These are phyloP conservation scores for Actinidia polygama DNA, from an alignment of 179 eudicot species.

Conservation along the genomic window DNA sequence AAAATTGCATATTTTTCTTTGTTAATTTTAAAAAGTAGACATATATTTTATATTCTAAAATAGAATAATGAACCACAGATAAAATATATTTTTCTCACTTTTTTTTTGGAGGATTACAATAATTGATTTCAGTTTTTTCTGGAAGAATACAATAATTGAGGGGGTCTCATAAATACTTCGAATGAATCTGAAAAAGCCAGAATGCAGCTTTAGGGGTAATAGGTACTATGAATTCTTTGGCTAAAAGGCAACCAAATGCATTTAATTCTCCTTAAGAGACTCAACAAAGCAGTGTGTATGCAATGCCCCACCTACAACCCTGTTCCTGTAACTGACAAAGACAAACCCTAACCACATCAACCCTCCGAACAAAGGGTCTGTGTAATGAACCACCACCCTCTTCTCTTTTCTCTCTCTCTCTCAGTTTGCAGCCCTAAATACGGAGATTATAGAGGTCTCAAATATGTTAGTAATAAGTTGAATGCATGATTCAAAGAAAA, in stretches of 20 bases:
- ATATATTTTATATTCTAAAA: no score
- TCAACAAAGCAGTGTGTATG: constrained; percentile 23
- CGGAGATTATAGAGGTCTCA: no score
- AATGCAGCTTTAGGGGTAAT: constrained; percentile 39
- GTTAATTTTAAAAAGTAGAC: no score
- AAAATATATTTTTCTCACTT: no score
- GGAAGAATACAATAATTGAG: constrained; percentile 39
- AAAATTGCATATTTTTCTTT: no score
- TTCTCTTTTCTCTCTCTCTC: no score
- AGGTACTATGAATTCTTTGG: constrained; percentile 43
- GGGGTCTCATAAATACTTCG: constrained; percentile 46
- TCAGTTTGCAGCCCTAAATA: no score
- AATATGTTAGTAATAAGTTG: no score
- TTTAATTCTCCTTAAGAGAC: constrained; percentile 48
- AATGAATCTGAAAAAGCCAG: constrained; percentile 50
- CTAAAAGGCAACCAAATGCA: constrained; percentile 33
- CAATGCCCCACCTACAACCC: constrained; percentile 20
- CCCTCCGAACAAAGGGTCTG: neutral
- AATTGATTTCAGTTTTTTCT: neutral
- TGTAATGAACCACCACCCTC: neutral
- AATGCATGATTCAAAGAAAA: no score
- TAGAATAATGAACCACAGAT: no score
- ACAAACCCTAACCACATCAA: constrained; percentile 25
- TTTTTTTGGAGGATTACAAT: no score
- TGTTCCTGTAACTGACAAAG: constrained; percentile 15